These are phyloP conservation scores for Scutellaria galericulata DNA, from an alignment of 257 asterid species.

Conservation along the genomic window DNA sequence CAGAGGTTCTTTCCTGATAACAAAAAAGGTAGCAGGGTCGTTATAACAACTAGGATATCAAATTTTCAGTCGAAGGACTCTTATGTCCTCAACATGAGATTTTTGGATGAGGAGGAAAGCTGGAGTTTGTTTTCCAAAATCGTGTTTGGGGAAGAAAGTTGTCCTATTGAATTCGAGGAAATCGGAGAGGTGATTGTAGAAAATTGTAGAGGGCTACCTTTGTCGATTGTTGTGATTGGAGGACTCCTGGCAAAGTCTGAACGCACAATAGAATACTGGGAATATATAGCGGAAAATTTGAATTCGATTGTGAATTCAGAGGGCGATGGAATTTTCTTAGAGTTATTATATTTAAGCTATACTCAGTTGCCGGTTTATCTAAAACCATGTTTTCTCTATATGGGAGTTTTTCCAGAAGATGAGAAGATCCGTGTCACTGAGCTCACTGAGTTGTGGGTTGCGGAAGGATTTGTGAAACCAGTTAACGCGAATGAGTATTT, in stretches of 20 bases:
- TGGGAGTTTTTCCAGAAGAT: neutral
- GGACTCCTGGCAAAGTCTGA: constrained; percentile 8
- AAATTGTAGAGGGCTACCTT: constrained; percentile 28
- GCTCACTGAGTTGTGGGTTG: constrained; percentile 5
- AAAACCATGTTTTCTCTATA: constrained; percentile 6
- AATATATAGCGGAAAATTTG: neutral
- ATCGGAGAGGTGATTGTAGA: constrained; percentile 11
- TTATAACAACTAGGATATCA: constrained; percentile 9
- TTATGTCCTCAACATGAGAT: constrained; percentile 9
- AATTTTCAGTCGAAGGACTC: neutral
- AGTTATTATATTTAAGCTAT: neutral
- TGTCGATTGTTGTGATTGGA: constrained; percentile 25
- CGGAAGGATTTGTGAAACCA: constrained; percentile 20
- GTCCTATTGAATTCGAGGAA: constrained; percentile 7
- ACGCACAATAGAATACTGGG: neutral
- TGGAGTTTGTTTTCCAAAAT: constrained; percentile 7
- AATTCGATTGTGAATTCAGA: constrained; percentile 1
- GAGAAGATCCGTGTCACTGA: neutral
- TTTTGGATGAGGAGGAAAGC: neutral
- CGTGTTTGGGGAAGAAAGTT: constrained; percentile 10
- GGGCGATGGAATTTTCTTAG: neutral
- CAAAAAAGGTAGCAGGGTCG: neutral
- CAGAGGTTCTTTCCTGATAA: constrained; percentile 1
- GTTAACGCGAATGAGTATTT: neutral
- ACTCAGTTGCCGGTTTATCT: constrained; percentile 9